Evolutionary conservation across 495 filamentous ascomycete species (phyloP).

Genomic region (Rhypophila decipiens): DNA sequence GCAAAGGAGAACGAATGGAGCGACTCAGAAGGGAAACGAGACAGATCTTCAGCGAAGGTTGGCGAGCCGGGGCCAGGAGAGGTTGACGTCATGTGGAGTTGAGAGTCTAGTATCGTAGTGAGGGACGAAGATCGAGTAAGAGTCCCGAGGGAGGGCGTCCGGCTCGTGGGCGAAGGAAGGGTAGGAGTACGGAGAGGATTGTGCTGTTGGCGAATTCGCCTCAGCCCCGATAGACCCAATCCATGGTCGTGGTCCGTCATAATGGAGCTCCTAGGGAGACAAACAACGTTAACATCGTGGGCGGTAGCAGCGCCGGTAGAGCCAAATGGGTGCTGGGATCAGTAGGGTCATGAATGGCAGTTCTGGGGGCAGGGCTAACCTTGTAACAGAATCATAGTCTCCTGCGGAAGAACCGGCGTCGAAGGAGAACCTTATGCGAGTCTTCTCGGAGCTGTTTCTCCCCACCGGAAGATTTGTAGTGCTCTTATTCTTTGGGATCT

Average conservation of each 20-base stretch:
- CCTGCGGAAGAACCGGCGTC: conserved; percentile 41
- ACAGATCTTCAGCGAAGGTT: conserved; percentile 78
- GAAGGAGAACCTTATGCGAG: conserved; percentile 50
- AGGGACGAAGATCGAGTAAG: conserved; percentile 59
- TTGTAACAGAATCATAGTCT: conserved; percentile 48
- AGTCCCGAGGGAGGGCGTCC: conserved; percentile 52
- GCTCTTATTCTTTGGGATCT: conserved; percentile 59
- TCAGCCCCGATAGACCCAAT: conserved; percentile 65
- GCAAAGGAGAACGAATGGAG: conserved; percentile 98
- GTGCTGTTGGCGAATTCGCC: conserved; percentile 83
- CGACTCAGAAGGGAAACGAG: conserved; percentile 89
- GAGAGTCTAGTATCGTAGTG: conserved; percentile 41
- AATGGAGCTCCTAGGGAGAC: conserved; percentile 37
- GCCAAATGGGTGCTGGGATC: neutral
- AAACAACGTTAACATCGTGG: conserved; percentile 24
- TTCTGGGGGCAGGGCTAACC: conserved; percentile 26
- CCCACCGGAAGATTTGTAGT: conserved; percentile 53
- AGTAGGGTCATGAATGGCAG: neutral
- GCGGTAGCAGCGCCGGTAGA: neutral
- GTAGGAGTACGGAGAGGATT: conserved; percentile 58
- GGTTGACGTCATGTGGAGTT: conserved; percentile 35
- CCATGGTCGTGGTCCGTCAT: conserved; percentile 55
- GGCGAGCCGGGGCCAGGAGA: conserved; percentile 60
- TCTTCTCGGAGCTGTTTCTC: conserved; percentile 31
- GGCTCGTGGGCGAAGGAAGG: conserved; percentile 53